These are phyloP conservation scores for Raffaelea arxii DNA, from an alignment of 2,329 filamentous ascomycete species.

Conservation along the genomic window DNA sequence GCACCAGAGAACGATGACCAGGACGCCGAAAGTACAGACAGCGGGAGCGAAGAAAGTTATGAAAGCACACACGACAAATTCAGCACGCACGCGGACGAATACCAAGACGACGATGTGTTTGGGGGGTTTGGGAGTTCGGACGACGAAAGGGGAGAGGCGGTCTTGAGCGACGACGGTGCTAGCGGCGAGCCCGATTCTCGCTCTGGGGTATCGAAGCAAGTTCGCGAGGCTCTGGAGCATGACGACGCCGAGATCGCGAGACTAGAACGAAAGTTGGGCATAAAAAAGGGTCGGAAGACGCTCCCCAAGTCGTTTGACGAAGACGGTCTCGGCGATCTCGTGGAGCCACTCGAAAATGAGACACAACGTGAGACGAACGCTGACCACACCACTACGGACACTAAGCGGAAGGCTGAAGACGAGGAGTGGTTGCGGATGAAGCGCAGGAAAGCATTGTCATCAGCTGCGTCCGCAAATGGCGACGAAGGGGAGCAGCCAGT, in stretches of 20 bases:
- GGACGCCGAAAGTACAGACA: conserved; percentile 29
- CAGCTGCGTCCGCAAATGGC: no score
- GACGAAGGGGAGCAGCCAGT: no score
- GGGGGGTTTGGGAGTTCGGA: conserved; percentile 11
- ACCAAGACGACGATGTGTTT: conserved; percentile 14
- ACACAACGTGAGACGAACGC: background rate
- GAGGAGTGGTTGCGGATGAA: conserved; percentile 53
- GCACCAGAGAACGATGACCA: conserved; percentile 57
- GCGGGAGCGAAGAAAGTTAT: background rate
- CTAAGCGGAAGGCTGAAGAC: conserved; percentile 49
- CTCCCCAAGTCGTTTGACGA: conserved; percentile 65
- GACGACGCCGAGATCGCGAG: conserved; percentile 86
- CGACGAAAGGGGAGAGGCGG: conserved; percentile 9
- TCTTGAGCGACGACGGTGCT: conserved; percentile 13
- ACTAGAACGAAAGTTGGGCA: conserved; percentile 78
- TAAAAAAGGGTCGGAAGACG: conserved; percentile 68
- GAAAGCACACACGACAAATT: conserved; percentile 17
- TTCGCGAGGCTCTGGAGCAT: conserved; percentile 58
- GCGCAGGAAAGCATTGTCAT: conserved; percentile 34
- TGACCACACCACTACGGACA: conserved; percentile 42
- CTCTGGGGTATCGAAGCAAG: conserved; percentile 19
- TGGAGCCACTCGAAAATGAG: conserved; percentile 38
- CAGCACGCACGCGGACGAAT: conserved; percentile 13
- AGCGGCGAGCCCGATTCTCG: background rate
- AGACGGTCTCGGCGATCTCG: conserved; percentile 70